Base-by-base conservation (phyloP, 148 eudicot species). In the Pharnaceum exiguum region DNA sequence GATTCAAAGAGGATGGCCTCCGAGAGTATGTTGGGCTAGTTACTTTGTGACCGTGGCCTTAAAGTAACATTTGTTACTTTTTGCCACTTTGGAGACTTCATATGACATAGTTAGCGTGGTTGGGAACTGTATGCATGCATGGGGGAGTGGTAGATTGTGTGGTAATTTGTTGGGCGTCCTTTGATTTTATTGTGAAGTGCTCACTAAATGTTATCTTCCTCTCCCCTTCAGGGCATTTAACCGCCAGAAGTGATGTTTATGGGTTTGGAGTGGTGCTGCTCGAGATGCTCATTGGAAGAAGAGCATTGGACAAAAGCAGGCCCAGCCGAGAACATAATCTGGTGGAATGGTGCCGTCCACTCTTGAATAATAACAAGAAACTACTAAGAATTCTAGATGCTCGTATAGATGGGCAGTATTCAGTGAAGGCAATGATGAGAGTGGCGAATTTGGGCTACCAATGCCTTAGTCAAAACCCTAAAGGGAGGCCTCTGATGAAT, bases 221-320 rank as follows among this genome's bases (percentile, higher is more conserved):
- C 16, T 23, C 19, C 29, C 9, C 66, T 51, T 44, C 77, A 88
- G 96, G 96, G 39, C 96, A 85, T 72, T 70, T 88, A 57, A 88
- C 96, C 43, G 88, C 96, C 22, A 77, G 87, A 45, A 88, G 96
- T 42, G 96, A 88, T 50, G 83, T 88, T 3, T 88, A 88, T 55
- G 96, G 91, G 32, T 88, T 77, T 42, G 91, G 96, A 60, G 96
- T 88, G 1, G 96, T 88, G 47, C 75, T 88, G 40, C 86, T 88
- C 9, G 96, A 88, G 77, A 84, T 88, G 96, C 82, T 88, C 21
- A 84, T 82, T 15, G 96, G 96, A 62, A 75, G 82, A 63, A 75
- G 80, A 65, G 86, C 91, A 29, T 61, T 88, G 72, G 96, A 88
- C 74, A 82, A 79, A 71, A 75, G 88, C 68, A 78, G 86, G 68